phyloP scores from a whole-genome alignment of 257 asterid species.

The Solanum tacnaense region DNA sequence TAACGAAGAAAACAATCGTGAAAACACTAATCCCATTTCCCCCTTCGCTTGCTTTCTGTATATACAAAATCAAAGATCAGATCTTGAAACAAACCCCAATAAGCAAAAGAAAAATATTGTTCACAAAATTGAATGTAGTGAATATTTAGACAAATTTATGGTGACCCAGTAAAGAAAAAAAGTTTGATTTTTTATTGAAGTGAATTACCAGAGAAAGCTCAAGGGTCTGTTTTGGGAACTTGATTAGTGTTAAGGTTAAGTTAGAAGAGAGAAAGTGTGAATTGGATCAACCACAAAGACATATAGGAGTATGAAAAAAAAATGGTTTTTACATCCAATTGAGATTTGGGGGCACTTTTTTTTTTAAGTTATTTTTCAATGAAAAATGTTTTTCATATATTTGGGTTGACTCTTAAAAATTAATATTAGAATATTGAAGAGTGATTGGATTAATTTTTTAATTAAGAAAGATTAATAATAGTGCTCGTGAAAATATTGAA shows the following conservation, averaged over 20 bases:
- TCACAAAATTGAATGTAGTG: neutral
- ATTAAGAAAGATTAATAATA: too few species aligned
- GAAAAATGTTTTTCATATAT: neutral
- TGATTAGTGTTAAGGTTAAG: neutral
- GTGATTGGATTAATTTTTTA: too few species aligned
- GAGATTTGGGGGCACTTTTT: neutral
- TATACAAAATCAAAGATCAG: neutral
- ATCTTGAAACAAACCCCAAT: neutral
- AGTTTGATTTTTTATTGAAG: neutral
- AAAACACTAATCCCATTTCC: constrained; percentile 73
- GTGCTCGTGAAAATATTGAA: neutral
- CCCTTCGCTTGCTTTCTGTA: constrained; percentile 31
- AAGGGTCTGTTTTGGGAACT: neutral
- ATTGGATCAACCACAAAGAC: neutral
- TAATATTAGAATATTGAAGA: too few species aligned
- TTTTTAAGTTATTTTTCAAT: neutral
- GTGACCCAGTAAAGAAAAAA: neutral
- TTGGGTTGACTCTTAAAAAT: neutral
- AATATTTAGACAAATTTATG: neutral
- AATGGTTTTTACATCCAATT: neutral
- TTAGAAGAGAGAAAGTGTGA: neutral
- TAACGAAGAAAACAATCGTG: constrained; percentile 70
- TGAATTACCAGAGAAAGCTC: neutral
- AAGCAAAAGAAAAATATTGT: neutral
- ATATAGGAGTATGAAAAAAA: neutral